Percentiles rank a stretch among this genome's conserved stretches.
phyloP scores from a whole-genome alignment of 495 filamentous ascomycete genomes.

The Saxophila tyrrhenica region DNA sequence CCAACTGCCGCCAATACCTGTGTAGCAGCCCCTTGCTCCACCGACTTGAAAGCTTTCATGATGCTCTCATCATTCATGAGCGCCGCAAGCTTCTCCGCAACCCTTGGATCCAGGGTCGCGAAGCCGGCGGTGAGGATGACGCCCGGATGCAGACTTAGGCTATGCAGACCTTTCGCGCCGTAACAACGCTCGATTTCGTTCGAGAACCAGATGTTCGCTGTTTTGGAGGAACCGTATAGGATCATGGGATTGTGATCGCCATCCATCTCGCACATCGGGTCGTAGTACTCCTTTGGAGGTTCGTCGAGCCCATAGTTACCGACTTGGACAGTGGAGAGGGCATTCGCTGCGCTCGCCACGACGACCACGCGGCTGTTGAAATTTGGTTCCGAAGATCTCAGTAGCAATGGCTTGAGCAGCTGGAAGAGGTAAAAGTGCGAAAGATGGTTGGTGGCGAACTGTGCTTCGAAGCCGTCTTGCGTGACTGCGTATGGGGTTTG shows the following conservation, averaged over 20 bases:
- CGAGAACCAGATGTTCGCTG: conserved; percentile 24
- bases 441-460: conserved; percentile 43
- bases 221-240: conserved; percentile 22
- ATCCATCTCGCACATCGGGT: conserved; percentile 1
- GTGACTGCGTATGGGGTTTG: conserved; percentile 22
- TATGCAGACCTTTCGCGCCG: conserved; percentile 19
- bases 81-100: conserved; percentile 2
- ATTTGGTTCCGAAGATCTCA: conserved; percentile 27
- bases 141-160: conserved; percentile 17
- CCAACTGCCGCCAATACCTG: conserved; percentile 25
- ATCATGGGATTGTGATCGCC: conserved; percentile 32
- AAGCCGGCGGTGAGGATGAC: conserved; percentile 15
- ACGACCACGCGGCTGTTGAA: conserved; percentile 36
- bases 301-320: conserved; percentile 31
- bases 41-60: conserved; percentile 10
- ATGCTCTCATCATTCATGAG: conserved; percentile 5
- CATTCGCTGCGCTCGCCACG: conserved; percentile 34
- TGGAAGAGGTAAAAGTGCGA: conserved; percentile 42
- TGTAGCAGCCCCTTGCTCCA: conserved; percentile 26
- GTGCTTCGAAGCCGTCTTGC: conserved; percentile 35
- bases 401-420: conserved; percentile 34
- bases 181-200: conserved; percentile 26
- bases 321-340: conserved; percentile 18
- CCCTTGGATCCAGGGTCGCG: conserved; percentile 4
- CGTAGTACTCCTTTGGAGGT: background rate